Conservation (phyloP, 352 stramenopile genomes). For the Globisporangium carolinianum region DNA sequence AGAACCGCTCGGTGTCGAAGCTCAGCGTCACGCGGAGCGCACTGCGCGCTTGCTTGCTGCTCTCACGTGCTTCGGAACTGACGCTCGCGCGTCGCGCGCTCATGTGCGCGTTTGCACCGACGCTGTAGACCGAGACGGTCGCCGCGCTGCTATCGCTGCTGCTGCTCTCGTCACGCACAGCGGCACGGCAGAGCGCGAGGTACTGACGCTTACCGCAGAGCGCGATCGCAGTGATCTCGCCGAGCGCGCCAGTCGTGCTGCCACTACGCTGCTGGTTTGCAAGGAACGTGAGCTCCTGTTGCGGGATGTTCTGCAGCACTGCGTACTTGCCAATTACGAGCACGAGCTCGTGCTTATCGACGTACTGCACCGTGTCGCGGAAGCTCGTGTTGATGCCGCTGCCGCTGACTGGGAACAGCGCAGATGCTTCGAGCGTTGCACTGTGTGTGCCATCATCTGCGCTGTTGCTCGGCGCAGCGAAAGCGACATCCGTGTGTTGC, state of each 20-base stretch:
- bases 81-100: not conserved
- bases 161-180: slow-evolving; percentile 9
- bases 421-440: too few relatives aligned
- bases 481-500: too few relatives aligned
- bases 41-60: slow-evolving; percentile 4
- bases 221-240: slow-evolving; percentile 64
- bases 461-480: too few relatives aligned
- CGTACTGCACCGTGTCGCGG: slow-evolving; percentile 46
- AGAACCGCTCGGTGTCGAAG: slow-evolving; percentile 47
- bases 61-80: slow-evolving; percentile 4
- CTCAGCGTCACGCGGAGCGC: slow-evolving; percentile 36
- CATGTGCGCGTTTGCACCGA: slow-evolving; percentile 1
- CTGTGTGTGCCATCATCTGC: too few relatives aligned
- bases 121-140: slow-evolving; percentile 32
- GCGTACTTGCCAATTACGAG: slow-evolving; percentile 57
- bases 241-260: slow-evolving; percentile 17
- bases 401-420: slow-evolving; percentile 25
- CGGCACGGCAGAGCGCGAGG: slow-evolving; percentile 45
- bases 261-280: slow-evolving; percentile 14
- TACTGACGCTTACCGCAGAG: slow-evolving; percentile 49
- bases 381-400: slow-evolving; percentile 43
- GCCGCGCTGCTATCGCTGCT: slow-evolving; percentile 10
- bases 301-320: slow-evolving; percentile 59
- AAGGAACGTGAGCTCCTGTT: slow-evolving; percentile 51
- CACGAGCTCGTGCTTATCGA: slow-evolving; percentile 56